Evolutionary conservation across 345 rosid genomes (phyloP).

Genomic region (Gossypium raimondii): DNA sequence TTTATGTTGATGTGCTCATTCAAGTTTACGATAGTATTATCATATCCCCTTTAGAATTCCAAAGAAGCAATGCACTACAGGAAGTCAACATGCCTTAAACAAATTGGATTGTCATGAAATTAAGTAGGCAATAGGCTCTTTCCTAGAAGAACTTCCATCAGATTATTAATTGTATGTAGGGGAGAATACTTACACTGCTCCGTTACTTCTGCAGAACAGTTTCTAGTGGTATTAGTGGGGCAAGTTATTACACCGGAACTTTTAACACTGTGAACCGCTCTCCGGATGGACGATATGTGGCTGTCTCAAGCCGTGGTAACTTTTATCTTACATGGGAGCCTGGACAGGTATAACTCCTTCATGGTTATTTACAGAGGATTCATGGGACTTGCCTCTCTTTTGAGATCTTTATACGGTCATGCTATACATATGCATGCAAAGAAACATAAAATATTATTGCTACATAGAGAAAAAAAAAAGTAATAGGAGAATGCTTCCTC

Average conservation of each 20-base stretch:
- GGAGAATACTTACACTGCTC: conserved; percentile 28
- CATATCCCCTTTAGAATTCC: neutral
- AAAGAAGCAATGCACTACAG: neutral
- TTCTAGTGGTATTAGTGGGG: conserved; percentile 97
- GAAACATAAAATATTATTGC: neutral
- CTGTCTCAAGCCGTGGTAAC: conserved; percentile 98
- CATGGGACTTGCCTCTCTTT: neutral
- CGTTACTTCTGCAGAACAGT: conserved; percentile 81
- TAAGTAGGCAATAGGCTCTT: neutral
- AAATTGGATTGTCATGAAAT: neutral
- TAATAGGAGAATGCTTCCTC: neutral
- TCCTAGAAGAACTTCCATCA: neutral
- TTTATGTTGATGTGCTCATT: neutral
- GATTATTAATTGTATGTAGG: neutral
- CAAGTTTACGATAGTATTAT: neutral
- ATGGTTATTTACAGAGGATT: neutral
- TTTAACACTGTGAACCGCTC: conserved; percentile 92
- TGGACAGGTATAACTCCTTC: conserved; percentile 61
- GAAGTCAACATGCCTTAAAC: neutral
- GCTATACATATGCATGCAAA: neutral
- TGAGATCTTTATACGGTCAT: neutral
- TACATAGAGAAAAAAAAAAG: neutral
- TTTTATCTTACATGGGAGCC: conserved; percentile 97
- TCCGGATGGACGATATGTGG: conserved; percentile 89
- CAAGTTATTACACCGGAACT: conserved; percentile 92